phyloP scores from a whole-genome alignment of 345 rosid species.

The Reutealis trisperma region DNA sequence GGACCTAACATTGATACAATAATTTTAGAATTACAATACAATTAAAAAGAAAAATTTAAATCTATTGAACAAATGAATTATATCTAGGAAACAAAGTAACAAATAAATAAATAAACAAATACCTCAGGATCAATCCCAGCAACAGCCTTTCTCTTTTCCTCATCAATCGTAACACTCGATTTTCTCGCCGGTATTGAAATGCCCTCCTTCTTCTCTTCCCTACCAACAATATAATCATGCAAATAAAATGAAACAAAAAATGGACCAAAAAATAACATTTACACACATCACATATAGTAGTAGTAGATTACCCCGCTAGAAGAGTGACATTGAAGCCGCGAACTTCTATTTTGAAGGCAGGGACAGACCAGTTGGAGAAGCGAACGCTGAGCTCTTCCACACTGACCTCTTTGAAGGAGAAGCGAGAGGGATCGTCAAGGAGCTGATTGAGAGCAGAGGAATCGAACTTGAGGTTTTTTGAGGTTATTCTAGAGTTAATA shows the following conservation, averaged over 20 bases:
- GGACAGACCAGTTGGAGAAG: conserved; percentile 71
- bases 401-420: conserved; percentile 46
- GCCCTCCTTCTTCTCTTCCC: conserved; percentile 46
- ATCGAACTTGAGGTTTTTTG: conserved; percentile 52
- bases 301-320: conserved; percentile 44
- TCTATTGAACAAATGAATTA: not conserved
- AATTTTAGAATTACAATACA: not conserved
- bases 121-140: conserved; percentile 82
- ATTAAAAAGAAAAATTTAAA: too few relatives aligned
- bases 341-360: conserved; percentile 58
- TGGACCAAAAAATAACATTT: not conserved
- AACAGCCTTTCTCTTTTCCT: conserved; percentile 52
- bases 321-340: conserved; percentile 56
- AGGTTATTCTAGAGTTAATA: conserved; percentile 45
- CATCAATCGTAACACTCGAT: conserved; percentile 26
- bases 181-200: conserved; percentile 33
- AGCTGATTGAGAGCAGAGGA: conserved; percentile 49
- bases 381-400: conserved; percentile 52
- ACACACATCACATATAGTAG: not conserved
- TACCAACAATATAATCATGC: conserved; percentile 16
- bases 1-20: not conserved
- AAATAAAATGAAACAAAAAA: conserved; percentile 1
- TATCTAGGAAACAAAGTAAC: not conserved
- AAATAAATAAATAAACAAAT: conserved; percentile 7
- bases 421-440: conserved; percentile 42